These are phyloP conservation scores for Schwanniomyces polymorphus DNA, from an alignment of 805 yeast species.

Conservation along the genomic window DNA sequence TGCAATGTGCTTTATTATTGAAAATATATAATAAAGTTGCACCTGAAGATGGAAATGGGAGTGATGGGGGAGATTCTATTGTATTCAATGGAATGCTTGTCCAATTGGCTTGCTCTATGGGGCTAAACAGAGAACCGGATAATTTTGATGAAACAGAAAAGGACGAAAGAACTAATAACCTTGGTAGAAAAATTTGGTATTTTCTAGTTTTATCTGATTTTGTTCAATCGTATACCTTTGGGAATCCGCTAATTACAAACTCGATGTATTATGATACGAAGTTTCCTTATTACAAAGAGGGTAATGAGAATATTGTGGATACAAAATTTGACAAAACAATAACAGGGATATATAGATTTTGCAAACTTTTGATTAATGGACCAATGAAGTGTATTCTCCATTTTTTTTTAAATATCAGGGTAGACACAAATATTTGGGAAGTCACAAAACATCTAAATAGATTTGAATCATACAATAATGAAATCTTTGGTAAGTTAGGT, in stretches of 20 bases:
- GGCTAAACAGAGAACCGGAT: constrained; percentile 48
- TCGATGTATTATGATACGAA: constrained; percentile 46
- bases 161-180: constrained; percentile 29
- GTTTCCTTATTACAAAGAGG: constrained; percentile 38
- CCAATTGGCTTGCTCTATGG: constrained; percentile 46
- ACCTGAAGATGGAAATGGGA: constrained; percentile 53
- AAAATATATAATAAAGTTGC: constrained; percentile 54
- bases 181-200: constrained; percentile 58
- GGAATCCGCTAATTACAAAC: constrained; percentile 42
- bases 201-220: constrained; percentile 43
- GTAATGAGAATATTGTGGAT: constrained; percentile 32
- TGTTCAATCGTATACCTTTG: constrained; percentile 41
- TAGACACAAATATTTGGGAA: constrained; percentile 28
- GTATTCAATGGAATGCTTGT: constrained; percentile 29
- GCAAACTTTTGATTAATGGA: constrained; percentile 25
- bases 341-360: constrained; percentile 23
- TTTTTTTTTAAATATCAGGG: constrained; percentile 34
- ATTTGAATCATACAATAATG: constrained; percentile 27
- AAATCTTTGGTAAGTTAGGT: constrained; percentile 19
- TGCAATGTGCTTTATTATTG: constrained; percentile 61
- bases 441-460: constrained; percentile 27
- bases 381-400: constrained; percentile 30
- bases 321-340: constrained; percentile 38
- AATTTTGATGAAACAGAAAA: constrained; percentile 29
- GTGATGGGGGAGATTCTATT: constrained; percentile 30